A percentile compares a stretch with the other conserved stretches of the same genome.
Evolutionary conservation across 73 alveolate species (phyloP).

Genomic region (Stentor roeselii): DNA sequence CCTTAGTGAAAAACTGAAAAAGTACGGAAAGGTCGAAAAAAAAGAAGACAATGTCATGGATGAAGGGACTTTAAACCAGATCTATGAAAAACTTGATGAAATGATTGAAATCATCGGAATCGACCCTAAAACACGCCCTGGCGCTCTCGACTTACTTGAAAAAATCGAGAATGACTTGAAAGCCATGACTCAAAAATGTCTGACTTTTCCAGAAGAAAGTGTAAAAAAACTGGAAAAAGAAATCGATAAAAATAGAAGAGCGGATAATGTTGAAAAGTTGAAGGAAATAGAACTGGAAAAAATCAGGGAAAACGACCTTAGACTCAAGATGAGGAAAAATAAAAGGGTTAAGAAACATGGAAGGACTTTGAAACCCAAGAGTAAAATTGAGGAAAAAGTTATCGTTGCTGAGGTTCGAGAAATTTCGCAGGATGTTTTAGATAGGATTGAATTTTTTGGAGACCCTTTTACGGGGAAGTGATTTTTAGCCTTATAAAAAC

Average conservation of each 20-base stretch:
- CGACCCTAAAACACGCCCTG: background rate
- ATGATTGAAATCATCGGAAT: background rate
- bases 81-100: background rate
- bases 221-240: background rate
- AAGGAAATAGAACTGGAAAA: background rate
- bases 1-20: background rate
- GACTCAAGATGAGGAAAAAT: background rate
- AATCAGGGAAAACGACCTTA: background rate
- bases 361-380: background rate
- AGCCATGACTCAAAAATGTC: background rate
- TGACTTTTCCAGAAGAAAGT: background rate
- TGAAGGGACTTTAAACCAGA: background rate
- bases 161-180: background rate
- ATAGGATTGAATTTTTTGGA: background rate
- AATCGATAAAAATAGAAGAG: background rate
- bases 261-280: background rate
- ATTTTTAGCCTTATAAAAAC: too few relatives aligned
- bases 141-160: background rate
- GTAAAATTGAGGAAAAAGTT: background rate
- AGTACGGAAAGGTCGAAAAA: background rate
- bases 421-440: background rate
- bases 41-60: background rate
- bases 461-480: background rate
- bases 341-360: background rate
- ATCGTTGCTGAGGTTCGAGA: background rate